These are phyloP conservation scores for Aspergillus sp. DNA, from an alignment of 2,329 filamentous ascomycete genomes.

Conservation along the genomic window DNA sequence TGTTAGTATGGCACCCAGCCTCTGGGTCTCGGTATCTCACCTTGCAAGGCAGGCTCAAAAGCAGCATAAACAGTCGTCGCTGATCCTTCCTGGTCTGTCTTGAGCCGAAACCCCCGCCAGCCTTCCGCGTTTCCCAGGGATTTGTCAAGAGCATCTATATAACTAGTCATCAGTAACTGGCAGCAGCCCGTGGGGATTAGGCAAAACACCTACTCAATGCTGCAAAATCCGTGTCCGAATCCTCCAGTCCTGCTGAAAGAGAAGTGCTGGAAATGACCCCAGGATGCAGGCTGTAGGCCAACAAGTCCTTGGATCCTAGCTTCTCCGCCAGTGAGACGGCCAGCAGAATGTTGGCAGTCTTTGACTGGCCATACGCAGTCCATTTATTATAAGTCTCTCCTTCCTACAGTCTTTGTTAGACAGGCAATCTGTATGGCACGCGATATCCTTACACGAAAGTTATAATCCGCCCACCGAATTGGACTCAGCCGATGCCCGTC, in stretches of 20 bases:
- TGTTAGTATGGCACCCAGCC: slow-evolving; percentile 4
- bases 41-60: slow-evolving; percentile 26
- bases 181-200: too few relatives aligned
- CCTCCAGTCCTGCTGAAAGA: slow-evolving; percentile 17
- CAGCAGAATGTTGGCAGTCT: slow-evolving; percentile 49
- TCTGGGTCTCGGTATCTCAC: slow-evolving; percentile 7
- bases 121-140: slow-evolving; percentile 20
- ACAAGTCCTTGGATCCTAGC: slow-evolving; percentile 21
- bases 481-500: slow-evolving; percentile 45
- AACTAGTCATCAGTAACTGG: background rate
- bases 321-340: slow-evolving; percentile 37
- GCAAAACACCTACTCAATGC: slow-evolving; percentile 12
- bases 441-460: slow-evolving; percentile 40
- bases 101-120: slow-evolving; percentile 19
- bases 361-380: slow-evolving; percentile 46
- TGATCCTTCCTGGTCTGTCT: slow-evolving; percentile 27
- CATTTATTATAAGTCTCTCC: slow-evolving; percentile 33
- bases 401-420: slow-evolving; percentile 13
- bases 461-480: slow-evolving; percentile 46
- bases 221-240: slow-evolving; percentile 14
- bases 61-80: slow-evolving; percentile 36
- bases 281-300: slow-evolving; percentile 28
- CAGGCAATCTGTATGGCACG: background rate
- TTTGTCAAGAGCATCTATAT: slow-evolving; percentile 9
- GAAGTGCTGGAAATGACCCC: slow-evolving; percentile 26